phyloP scores from a whole-genome alignment of 1,284 basidiomycete genomes.

The Heterobasidion parviporum region DNA sequence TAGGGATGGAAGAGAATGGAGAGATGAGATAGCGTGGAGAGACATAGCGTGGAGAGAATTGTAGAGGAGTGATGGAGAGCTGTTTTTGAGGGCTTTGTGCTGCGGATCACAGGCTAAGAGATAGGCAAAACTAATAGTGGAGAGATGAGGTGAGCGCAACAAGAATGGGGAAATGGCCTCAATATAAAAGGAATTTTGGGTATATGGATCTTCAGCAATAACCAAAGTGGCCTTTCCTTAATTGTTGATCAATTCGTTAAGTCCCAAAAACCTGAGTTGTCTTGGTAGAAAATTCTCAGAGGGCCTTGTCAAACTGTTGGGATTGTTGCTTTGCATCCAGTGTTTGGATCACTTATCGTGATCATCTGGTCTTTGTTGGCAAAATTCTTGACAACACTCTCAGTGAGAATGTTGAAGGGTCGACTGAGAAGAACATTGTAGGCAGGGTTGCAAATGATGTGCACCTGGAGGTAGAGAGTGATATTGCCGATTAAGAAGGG shows the following conservation, averaged over 20 bases:
- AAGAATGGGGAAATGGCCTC: background rate
- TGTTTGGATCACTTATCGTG: background rate
- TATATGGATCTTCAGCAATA: background rate
- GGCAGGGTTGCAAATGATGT: slow-evolving; percentile 18
- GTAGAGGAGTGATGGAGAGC: too few species aligned
- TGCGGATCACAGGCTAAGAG: background rate
- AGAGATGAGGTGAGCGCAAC: background rate
- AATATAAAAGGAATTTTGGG: background rate
- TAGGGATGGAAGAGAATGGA: background rate
- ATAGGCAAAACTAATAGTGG: background rate
- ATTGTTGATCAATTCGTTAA: background rate
- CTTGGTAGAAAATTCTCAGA: background rate
- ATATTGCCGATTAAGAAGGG: background rate
- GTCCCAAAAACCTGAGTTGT: background rate
- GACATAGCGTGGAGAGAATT: background rate
- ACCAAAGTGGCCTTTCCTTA: background rate
- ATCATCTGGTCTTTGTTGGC: background rate
- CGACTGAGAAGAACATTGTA: slow-evolving; percentile 14
- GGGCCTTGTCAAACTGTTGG: background rate
- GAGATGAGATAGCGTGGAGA: too few species aligned
- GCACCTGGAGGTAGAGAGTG: slow-evolving; percentile 14
- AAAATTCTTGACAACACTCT: background rate
- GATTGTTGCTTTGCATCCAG: background rate
- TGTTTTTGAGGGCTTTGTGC: too few species aligned
- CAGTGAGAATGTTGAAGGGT: background rate